Evolutionary conservation across 2,329 filamentous ascomycete species (phyloP).

Genomic region (Pseudogymnoascus sp.): DNA sequence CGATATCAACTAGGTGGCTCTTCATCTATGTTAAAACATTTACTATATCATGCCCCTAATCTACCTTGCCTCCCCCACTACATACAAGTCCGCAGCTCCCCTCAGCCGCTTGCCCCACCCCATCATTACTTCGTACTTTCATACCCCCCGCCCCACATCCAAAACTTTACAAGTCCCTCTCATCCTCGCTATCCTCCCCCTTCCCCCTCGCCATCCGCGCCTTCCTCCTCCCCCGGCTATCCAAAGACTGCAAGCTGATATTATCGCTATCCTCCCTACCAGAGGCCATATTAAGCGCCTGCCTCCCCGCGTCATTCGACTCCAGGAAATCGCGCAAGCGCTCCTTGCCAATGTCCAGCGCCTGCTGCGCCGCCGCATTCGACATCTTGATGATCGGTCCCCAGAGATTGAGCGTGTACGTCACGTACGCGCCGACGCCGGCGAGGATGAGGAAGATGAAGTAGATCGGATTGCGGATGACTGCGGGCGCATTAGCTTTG

Average conservation of each 20-base stretch:
- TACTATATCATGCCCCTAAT: not conserved
- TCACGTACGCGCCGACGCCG: conserved; percentile 72
- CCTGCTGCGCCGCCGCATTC: conserved; percentile 80
- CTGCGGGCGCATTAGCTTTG: conserved; percentile 39
- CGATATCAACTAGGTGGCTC: not conserved
- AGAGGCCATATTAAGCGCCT: conserved; percentile 69
- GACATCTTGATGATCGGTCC: conserved; percentile 94
- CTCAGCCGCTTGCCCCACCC: not conserved
- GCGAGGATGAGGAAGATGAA: conserved; percentile 80
- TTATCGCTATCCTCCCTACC: conserved; percentile 36
- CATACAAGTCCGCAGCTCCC: not conserved
- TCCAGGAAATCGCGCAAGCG: conserved; percentile 84
- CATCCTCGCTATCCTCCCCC: conserved; percentile 2
- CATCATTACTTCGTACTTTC: conserved; percentile 1
- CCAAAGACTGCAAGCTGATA: conserved; percentile 52
- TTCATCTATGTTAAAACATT: conserved; percentile 2
- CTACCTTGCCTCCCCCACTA: not conserved
- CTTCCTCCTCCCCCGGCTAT: conserved; percentile 48
- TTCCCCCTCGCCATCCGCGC: conserved; percentile 1
- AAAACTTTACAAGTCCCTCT: conserved; percentile 1
- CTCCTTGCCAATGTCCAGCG: conserved; percentile 84
- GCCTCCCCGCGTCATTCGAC: conserved; percentile 73
- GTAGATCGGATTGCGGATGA: conserved; percentile 86
- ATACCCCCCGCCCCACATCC: not conserved
- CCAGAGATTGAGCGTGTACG: conserved; percentile 89